Percentiles rank a stretch among this genome's conserved stretches.
These are phyloP conservation scores for Sugiyamaella valdiviana DNA, from an alignment of 805 yeast species.

Conservation along the genomic window DNA sequence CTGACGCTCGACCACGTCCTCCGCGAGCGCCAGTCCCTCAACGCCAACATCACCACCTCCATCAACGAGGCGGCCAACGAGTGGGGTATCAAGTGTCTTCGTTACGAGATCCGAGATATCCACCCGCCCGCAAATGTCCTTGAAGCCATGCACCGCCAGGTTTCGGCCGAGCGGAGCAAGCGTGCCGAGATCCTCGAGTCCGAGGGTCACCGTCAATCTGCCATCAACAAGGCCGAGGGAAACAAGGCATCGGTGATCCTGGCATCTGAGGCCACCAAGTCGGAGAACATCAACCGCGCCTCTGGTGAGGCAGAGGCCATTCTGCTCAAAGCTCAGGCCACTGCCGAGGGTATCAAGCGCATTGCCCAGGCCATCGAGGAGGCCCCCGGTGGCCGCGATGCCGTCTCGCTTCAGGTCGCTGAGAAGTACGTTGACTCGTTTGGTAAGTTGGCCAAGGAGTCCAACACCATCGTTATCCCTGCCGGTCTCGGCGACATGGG, in stretches of 20 bases:
- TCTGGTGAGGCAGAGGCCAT: constrained; percentile 69
- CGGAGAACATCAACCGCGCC: constrained; percentile 61
- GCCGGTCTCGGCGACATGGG: constrained; percentile 70
- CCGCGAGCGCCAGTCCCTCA: constrained; percentile 67
- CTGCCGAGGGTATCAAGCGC: constrained; percentile 60
- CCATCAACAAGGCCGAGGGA: constrained; percentile 80
- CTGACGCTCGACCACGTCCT: constrained; percentile 72
- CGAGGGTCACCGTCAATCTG: constrained; percentile 75
- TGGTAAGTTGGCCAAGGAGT: constrained; percentile 74
- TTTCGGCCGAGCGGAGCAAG: constrained; percentile 78
- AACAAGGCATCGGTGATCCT: constrained; percentile 62
- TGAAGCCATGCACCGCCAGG: constrained; percentile 89
- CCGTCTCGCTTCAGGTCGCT: constrained; percentile 73
- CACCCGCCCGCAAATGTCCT: constrained; percentile 82
- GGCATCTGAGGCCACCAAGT: constrained; percentile 66
- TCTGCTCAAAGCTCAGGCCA: constrained; percentile 59
- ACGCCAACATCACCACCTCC: constrained; percentile 65
- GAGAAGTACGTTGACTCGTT: constrained; percentile 79
- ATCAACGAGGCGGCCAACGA: constrained; percentile 78
- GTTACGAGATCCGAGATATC: constrained; percentile 83
- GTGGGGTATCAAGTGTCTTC: constrained; percentile 80
- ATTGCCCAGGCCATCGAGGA: constrained; percentile 62
- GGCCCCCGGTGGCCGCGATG: constrained; percentile 67
- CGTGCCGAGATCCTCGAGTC: constrained; percentile 83
- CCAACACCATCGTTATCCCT: constrained; percentile 73